Base-by-base conservation (phyloP, 805 yeast species). In the Ogataea thermomethanolica region DNA sequence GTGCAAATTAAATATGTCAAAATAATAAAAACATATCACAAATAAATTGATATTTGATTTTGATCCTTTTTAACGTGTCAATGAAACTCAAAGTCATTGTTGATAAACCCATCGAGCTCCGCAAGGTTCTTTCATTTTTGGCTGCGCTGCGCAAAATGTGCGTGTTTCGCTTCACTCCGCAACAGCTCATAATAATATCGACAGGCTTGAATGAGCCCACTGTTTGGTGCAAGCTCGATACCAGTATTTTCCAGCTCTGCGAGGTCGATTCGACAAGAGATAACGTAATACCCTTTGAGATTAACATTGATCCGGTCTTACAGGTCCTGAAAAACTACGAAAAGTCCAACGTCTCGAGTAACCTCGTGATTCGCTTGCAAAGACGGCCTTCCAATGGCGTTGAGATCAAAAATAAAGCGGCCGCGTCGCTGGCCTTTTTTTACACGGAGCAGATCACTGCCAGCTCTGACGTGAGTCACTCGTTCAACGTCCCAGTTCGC, bases 401-500 rank as follows among this genome's bases (percentile, higher is more conserved):
- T 2, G 41, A 45, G 33, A 30, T 35, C 20, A 50, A 44, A 29
- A 56, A 52, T 28, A 51, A 50, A 67, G 65, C 56, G 10, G 51
- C 54, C 27, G 81, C 84, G 1, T 70, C 74, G 15, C 60, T 84
- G 39, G 77, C 79, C 0, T 49, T 84, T 11, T 70, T 68, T 48
- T 81, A 78, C 53, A 69, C 75, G 13, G 79, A 77, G 45, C 62
- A 58, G 51, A 65, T 58, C 25, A 56, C 58, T 36, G 57, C 59
- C 38, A 49, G 71, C 8, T 70, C 73, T 17, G 63, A 75, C 3
- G 70, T 85, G 12, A 72, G 74, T 45, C 88, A 83, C 53, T 73
- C 84, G 7, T 79, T 81, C 51, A 77, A 78, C 36, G 74, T 90
- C 13, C 91, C 95, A 0, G 85, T 85, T 1, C 67, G 79, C 49